phyloP scores from a whole-genome alignment of 129 eudicot species.

The Pseudognaphalium luteoalbum region DNA sequence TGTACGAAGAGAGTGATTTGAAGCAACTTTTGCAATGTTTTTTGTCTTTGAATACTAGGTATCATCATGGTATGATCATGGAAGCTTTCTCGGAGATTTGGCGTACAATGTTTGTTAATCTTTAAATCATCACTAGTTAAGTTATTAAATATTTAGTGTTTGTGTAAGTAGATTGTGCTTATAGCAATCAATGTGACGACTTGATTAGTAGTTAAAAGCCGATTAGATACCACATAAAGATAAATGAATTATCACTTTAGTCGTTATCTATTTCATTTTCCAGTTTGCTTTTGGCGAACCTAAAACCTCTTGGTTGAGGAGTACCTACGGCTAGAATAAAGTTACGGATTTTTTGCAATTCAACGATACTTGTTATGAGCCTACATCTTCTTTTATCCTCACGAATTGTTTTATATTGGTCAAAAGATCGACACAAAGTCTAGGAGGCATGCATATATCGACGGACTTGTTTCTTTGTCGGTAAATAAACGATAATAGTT shows the following conservation, averaged over 20 bases:
- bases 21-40: constrained; percentile 66
- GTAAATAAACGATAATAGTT: neutral
- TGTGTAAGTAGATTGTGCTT: neutral
- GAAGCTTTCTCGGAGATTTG: constrained; percentile 61
- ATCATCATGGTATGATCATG: constrained; percentile 56
- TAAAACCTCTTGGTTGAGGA: no score
- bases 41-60: constrained; percentile 51
- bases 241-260: no score
- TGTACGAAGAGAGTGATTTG: constrained; percentile 56
- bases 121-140: neutral
- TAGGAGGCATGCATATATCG: neutral
- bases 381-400: neutral
- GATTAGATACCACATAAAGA: no score
- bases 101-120: constrained; percentile 39
- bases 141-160: neutral
- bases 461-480: neutral
- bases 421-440: constrained; percentile 1
- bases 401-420: neutral
- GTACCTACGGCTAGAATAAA: no score
- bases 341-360: neutral
- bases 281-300: no score
- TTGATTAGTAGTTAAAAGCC: no score
- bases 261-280: no score
- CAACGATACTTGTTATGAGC: neutral
- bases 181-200: no score